phyloP scores from a whole-genome alignment of 2,329 filamentous ascomycete species.

The Colletotrichum sidae region DNA sequence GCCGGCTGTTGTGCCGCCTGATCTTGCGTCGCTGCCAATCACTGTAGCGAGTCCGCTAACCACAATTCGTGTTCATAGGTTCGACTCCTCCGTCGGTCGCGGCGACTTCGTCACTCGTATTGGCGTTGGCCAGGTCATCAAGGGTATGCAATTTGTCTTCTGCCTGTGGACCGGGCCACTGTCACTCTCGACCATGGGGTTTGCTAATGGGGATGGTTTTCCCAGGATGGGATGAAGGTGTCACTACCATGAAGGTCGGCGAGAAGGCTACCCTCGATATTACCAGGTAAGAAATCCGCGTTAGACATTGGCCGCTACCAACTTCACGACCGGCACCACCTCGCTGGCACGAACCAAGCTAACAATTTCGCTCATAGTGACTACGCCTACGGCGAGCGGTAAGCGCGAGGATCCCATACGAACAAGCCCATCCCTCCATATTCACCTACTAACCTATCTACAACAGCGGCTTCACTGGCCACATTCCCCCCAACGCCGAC shows the following conservation, averaged over 20 bases:
- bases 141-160: conserved; percentile 66
- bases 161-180: too few relatives aligned
- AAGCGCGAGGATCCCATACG: conserved; percentile 46
- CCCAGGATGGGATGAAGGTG: conserved; percentile 86
- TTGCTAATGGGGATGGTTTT: neutral
- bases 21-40: neutral
- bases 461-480: conserved; percentile 78
- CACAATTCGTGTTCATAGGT: conserved; percentile 65
- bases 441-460: neutral
- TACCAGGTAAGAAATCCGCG: conserved; percentile 66
- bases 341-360: neutral
- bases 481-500: conserved; percentile 80
- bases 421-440: neutral
- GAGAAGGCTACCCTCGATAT: conserved; percentile 92
- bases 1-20: too few relatives aligned
- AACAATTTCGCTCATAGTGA: conserved; percentile 57
- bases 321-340: too few relatives aligned
- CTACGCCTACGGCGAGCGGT: conserved; percentile 73
- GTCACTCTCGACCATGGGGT: too few relatives aligned
- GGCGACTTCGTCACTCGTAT: conserved; percentile 83
- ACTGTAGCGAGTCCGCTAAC: conserved; percentile 33
- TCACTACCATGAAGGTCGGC: conserved; percentile 86
- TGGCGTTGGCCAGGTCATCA: conserved; percentile 86
- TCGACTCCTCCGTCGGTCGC: conserved; percentile 86
- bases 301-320: too few relatives aligned